Evolutionary conservation across 148 eudicot genomes (phyloP), one percentile per base, ranked within the genome.

Genomic region (Fagopyrum esculentum): DNA sequence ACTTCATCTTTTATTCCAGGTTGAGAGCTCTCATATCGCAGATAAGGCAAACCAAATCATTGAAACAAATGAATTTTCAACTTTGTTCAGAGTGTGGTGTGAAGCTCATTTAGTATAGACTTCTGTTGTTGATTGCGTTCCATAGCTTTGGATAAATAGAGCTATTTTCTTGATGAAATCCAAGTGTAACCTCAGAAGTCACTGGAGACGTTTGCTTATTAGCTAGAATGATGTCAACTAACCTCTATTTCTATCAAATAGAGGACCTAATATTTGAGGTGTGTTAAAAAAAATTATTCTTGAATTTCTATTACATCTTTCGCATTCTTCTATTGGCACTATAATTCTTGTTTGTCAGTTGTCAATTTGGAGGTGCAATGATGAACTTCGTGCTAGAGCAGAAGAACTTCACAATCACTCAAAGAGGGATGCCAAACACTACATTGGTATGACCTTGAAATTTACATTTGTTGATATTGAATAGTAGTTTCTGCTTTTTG

Each of bases 191-290:
- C n/a, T n/a, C n/a, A n/a, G n/a, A n/a, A n/a, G n/a, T n/a, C n/a
- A n/a, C n/a, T n/a, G n/a, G 98, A 77, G 98, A 93, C 80, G 98
- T 93, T 17, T 93, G 98, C 78, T 85, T 93, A 75, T 78, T 93
- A 83, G 98, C 98, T 48, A 84, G 98, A 80, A 90, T 93, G 98
- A 93, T 93, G 93, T 96, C 93, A 81, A 93, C 98, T 45, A 93
- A 93, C 71, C 60, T 90, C 85, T 93, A 93, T 77, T 93, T 88
- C 75, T 93, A 96, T 54, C 98, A 93, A 79, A 93, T 93, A 74
- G 96, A 93, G 81, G 96, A 93, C 72, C 87, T 93, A 55, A 93
- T 93, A 96, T 93, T 93, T 78, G 98, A 93, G 98, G 98, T 90
- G 79, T 63, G 11, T 35, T 19, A 22, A 51, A 16, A 45, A 49